Evolutionary conservation across 371 early-diverging fungal species (phyloP).

Genomic region (Nematocida major): DNA sequence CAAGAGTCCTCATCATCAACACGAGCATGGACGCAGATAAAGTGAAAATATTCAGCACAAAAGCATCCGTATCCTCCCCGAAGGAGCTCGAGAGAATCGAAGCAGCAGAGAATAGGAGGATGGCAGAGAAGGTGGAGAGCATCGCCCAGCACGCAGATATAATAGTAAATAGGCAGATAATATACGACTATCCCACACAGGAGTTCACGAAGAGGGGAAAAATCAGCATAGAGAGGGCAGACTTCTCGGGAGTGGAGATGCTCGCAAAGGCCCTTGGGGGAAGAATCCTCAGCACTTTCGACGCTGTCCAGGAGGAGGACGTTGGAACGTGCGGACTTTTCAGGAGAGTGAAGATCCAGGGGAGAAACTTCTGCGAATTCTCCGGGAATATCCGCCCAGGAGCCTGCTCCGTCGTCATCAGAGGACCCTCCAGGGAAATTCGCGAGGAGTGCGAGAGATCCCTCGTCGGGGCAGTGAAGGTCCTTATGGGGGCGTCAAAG

Average conservation of each 20-base stretch:
- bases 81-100: conserved; percentile 93
- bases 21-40: conserved; percentile 94
- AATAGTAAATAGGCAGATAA: conserved; percentile 95
- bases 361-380: conserved; percentile 74
- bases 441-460: conserved; percentile 97
- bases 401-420: conserved; percentile 91
- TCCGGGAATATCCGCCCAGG: conserved; percentile 80
- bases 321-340: conserved; percentile 87
- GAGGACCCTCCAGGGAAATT: conserved; percentile 88
- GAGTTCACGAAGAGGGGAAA: conserved; percentile 87
- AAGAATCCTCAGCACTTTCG: conserved; percentile 94
- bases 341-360: conserved; percentile 91
- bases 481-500: conserved; percentile 76
- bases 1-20: conserved; percentile 42
- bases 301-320: conserved; percentile 71
- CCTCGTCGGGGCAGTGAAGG: conserved; percentile 93
- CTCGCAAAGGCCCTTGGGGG: conserved; percentile 74
- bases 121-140: conserved; percentile 93
- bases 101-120: conserved; percentile 92
- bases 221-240: conserved; percentile 94
- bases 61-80: conserved; percentile 86
- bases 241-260: conserved; percentile 96
- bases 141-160: conserved; percentile 81
- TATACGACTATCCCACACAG: conserved; percentile 99
- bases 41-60: conserved; percentile 97